Base-by-base conservation (phyloP, 208 protist species). In the Acanthamoeba lenticulata region DNA sequence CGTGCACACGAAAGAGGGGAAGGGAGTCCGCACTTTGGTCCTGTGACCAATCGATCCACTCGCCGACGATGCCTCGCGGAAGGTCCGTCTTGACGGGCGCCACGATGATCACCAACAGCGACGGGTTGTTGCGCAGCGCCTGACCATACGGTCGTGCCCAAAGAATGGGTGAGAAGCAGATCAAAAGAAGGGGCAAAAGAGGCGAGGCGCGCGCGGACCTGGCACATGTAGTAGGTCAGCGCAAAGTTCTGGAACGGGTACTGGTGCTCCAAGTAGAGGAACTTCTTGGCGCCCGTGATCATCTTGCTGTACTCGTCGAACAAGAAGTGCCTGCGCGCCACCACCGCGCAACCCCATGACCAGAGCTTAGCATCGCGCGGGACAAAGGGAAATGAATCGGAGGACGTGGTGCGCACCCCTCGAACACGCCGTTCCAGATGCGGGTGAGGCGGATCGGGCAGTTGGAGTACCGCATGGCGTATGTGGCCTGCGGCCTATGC, bases 201-300 rank as follows among this genome's bases (percentile, higher is more conserved):
- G 9, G 3, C 4, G 65, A 60, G 52, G n/a, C 38, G 34, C 36
- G 27, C 13, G 29, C 24, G 9, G 24, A 79, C 69, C 40, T 79
- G 93, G 62, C 96, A 97, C 94, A 97, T 96, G 42, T 95, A 96
- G 21, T 97, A 95, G 38, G 96, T 97, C 0, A 97, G 42, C 15
- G 95, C 86, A 92, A 96, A 95, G 69, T 97, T 96, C 85, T 97
- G 96, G 42, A 97, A 97, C 15, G 96, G 96, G 52, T 96, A 97
- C 49, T 97, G 96, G 79, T 97, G 96, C 79, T 97, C 96, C 2
- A 97, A 55, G 21, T 97, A 97, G 1, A 97, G 7, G n/a, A 90
- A 96, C 29, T 95, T 67, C 34, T 96, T 95, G 27, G 96, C 96
- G 40, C 92, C 94, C 36, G 79, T 29, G 9, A 97, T 96, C 89